Evolutionary conservation across 2,329 filamentous ascomycete genomes (phyloP).

Genomic region (Massarina eburnea): DNA sequence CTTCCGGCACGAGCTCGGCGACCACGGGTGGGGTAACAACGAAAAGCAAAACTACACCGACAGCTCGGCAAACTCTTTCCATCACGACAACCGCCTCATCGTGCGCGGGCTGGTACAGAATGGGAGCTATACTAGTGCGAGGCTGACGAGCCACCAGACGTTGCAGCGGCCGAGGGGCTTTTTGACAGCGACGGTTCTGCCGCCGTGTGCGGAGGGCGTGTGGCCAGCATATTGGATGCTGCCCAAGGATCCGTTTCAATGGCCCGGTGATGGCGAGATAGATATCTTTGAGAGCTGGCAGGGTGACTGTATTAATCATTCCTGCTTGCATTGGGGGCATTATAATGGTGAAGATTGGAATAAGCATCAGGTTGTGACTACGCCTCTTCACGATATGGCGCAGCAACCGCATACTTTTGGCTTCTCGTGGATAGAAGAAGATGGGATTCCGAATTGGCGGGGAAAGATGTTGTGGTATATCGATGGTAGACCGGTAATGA

Average conservation of each 20-base stretch:
- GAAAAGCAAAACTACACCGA: slow-evolving; percentile 62
- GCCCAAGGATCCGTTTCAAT: slow-evolving; percentile 59
- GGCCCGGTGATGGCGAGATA: slow-evolving; percentile 62
- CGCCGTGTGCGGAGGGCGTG: slow-evolving; percentile 58
- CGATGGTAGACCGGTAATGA: slow-evolving; percentile 61
- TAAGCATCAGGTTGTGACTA: slow-evolving; percentile 60
- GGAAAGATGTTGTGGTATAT: slow-evolving; percentile 61
- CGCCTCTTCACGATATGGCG: slow-evolving; percentile 53
- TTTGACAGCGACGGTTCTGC: slow-evolving; percentile 53
- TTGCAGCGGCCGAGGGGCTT: slow-evolving; percentile 56
- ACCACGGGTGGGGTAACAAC: slow-evolving; percentile 64
- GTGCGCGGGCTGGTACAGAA: slow-evolving; percentile 53
- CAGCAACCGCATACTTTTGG: slow-evolving; percentile 54
- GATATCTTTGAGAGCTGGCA: slow-evolving; percentile 67
- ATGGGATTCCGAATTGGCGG: slow-evolving; percentile 44
- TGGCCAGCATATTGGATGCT: slow-evolving; percentile 67
- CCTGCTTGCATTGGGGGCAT: slow-evolving; percentile 62
- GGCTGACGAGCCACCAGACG: slow-evolving; percentile 57
- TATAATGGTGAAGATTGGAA: slow-evolving; percentile 56
- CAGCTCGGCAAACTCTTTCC: slow-evolving; percentile 55
- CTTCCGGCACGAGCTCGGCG: slow-evolving; percentile 59
- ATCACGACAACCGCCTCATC: slow-evolving; percentile 55
- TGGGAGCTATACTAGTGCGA: slow-evolving; percentile 56
- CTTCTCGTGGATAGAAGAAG: slow-evolving; percentile 59
- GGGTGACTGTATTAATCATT: slow-evolving; percentile 57